These are phyloP conservation scores for Paecilomyces fulvus DNA, from an alignment of 2,329 filamentous ascomycete species.

Conservation along the genomic window DNA sequence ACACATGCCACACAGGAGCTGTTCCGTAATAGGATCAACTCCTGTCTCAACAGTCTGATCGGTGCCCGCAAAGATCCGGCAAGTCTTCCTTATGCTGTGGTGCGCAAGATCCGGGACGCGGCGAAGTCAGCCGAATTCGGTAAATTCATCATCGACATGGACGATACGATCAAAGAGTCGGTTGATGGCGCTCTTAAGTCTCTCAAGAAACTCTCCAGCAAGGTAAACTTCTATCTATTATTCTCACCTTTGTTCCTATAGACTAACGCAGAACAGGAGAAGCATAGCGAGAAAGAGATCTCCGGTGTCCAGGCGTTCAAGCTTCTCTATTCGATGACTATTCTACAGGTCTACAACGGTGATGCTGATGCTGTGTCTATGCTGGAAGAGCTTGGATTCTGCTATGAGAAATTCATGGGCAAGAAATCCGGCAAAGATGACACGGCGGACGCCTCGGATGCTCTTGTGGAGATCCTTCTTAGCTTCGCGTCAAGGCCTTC, in stretches of 20 bases:
- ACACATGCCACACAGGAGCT: conserved; percentile 41
- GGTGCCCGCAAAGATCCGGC: conserved; percentile 29
- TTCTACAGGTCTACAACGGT: conserved; percentile 84
- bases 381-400: conserved; percentile 70
- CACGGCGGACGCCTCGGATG: conserved; percentile 49
- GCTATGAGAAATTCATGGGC: conserved; percentile 55
- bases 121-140: conserved; percentile 26
- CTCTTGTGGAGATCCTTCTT: conserved; percentile 80
- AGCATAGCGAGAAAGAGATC: conserved; percentile 40
- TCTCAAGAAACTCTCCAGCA: conserved; percentile 28
- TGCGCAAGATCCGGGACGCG: conserved; percentile 32
- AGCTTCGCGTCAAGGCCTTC: conserved; percentile 82
- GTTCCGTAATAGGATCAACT: conserved; percentile 48
- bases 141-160: conserved; percentile 42
- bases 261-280: conserved; percentile 36
- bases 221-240: conserved; percentile 17
- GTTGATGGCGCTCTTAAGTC: conserved; percentile 36
- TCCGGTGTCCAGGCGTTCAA: conserved; percentile 56
- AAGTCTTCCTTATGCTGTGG: conserved; percentile 31
- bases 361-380: conserved; percentile 78
- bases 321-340: conserved; percentile 72
- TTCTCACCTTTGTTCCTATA: neutral
- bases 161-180: conserved; percentile 35
- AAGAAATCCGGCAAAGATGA: conserved; percentile 47
- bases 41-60: conserved; percentile 46